Conservation (phyloP, 805 yeast genomes). For the Pichia phayaonensis region DNA sequence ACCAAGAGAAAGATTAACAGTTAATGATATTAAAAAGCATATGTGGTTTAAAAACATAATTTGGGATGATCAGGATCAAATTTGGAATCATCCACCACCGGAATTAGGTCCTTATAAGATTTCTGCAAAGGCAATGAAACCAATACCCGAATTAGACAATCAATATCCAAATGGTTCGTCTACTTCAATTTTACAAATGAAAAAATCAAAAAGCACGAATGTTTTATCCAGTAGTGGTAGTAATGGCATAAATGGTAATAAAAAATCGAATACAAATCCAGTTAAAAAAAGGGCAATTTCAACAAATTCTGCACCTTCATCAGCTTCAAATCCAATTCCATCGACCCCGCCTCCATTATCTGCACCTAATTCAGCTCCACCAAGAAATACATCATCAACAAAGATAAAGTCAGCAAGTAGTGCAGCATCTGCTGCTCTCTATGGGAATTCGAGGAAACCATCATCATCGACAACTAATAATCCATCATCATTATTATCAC, state of each 20-base stretch:
- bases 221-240: not conserved
- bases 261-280: not conserved
- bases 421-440: conserved; percentile 20
- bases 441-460: conserved; percentile 1
- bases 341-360: not conserved
- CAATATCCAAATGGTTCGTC: conserved; percentile 15
- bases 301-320: not conserved
- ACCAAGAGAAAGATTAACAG: conserved; percentile 55
- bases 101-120: conserved; percentile 65
- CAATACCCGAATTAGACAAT: conserved; percentile 47
- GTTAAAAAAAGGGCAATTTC: conserved; percentile 1
- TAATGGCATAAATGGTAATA: not conserved
- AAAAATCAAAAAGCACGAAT: conserved; percentile 8
- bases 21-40: conserved; percentile 53
- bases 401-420: conserved; percentile 10
- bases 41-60: conserved; percentile 51
- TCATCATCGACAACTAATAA: not conserved
- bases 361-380: not conserved
- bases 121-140: conserved; percentile 72
- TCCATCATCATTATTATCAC: not conserved
- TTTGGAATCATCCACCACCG: conserved; percentile 60
- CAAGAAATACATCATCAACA: not conserved
- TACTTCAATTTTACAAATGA: conserved; percentile 2
- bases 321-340: not conserved
- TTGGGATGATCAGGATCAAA: conserved; percentile 43